Conservation (phyloP, 805 yeast genomes). For the Candida nonsorbophila region DNA sequence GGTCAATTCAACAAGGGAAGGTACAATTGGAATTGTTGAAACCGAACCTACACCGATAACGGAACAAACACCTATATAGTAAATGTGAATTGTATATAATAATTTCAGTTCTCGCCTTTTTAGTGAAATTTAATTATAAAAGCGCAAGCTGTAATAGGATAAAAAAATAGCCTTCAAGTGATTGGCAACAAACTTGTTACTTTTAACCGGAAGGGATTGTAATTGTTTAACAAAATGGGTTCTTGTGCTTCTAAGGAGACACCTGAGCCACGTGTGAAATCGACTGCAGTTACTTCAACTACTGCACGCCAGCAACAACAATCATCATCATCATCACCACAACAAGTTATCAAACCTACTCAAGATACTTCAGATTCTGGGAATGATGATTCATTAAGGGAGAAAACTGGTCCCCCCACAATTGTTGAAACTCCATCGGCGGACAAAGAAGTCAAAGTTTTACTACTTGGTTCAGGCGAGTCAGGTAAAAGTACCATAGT, state of each 20-base stretch:
- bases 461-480: conserved; percentile 85
- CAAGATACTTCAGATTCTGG: conserved; percentile 1
- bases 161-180: too few relatives aligned
- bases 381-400: not conserved
- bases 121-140: too few relatives aligned
- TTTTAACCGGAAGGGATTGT: too few relatives aligned
- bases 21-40: conserved; percentile 1
- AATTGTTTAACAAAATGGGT: conserved; percentile 20
- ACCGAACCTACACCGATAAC: not conserved
- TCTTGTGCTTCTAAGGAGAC: conserved; percentile 16
- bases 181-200: too few relatives aligned
- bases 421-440: conserved; percentile 1
- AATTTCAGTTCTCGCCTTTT: too few relatives aligned
- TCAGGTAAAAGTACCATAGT: conserved; percentile 77
- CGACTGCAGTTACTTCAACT: conserved; percentile 9
- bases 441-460: conserved; percentile 58
- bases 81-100: too few relatives aligned
- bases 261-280: too few relatives aligned
- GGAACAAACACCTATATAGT: too few relatives aligned
- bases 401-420: conserved; percentile 1
- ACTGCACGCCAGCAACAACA: conserved; percentile 4
- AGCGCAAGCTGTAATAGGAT: too few relatives aligned
- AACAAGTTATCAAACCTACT: conserved; percentile 4
- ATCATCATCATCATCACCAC: conserved; percentile 14
- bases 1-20: conserved; percentile 2